Evolutionary conservation across 2,329 filamentous ascomycete genomes (phyloP).

Genomic region (Phialemonium atrogriseum): DNA sequence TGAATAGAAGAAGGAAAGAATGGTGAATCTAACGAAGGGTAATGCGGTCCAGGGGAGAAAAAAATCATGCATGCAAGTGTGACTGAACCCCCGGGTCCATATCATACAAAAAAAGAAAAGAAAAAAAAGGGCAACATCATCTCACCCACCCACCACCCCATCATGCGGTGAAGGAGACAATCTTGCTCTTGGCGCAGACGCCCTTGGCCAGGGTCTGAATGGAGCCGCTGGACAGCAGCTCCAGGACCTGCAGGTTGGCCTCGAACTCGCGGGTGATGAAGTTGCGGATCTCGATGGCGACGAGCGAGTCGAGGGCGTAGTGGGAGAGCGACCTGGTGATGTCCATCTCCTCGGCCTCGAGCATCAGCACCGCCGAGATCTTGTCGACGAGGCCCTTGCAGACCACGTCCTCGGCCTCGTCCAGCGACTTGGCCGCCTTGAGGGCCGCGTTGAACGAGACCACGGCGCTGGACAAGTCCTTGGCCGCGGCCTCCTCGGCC

Average conservation of each 20-base stretch:
- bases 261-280: slow-evolving; percentile 43
- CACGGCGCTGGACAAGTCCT: slow-evolving; percentile 17
- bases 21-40: too few relatives aligned
- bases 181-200: slow-evolving; percentile 38
- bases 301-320: slow-evolving; percentile 39
- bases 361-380: slow-evolving; percentile 40
- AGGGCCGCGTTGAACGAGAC: slow-evolving; percentile 36
- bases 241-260: slow-evolving; percentile 44
- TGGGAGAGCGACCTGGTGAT: slow-evolving; percentile 30
- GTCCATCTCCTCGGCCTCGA: slow-evolving; percentile 41
- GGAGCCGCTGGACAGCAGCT: slow-evolving; percentile 43
- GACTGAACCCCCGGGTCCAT: too few relatives aligned
- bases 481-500: slow-evolving; percentile 24
- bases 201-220: slow-evolving; percentile 38
- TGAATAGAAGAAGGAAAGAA: too few relatives aligned
- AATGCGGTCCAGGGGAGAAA: too few relatives aligned
- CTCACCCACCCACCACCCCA: too few relatives aligned
- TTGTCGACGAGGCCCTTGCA: slow-evolving; percentile 39
- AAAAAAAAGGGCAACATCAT: too few relatives aligned
- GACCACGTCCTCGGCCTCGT: slow-evolving; percentile 37
- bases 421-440: slow-evolving; percentile 30
- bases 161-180: slow-evolving; percentile 12
- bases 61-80: too few relatives aligned
- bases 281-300: slow-evolving; percentile 42
- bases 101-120: too few relatives aligned